Base-by-base conservation (phyloP, 2,329 filamentous ascomycete species). In the Rhytidhysteron rufulum region DNA sequence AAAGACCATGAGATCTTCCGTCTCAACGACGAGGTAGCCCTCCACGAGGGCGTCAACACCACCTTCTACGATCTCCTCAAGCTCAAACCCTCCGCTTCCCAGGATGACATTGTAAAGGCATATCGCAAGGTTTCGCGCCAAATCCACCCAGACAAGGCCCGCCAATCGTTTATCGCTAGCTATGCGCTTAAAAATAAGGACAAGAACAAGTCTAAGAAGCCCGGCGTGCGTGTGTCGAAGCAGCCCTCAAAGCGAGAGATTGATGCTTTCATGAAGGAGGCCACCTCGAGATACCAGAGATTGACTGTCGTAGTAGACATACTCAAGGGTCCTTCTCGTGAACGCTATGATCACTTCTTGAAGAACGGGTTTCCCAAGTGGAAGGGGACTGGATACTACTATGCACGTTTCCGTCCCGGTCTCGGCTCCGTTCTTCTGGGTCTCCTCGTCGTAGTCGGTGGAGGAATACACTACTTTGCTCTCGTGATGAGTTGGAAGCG, bases 351-450 rank as follows among this genome's bases (percentile, higher is more conserved):
- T 65, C 85, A 96, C 67, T 98, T 97, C 72, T 70, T 97, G 45
- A 71, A 74, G 64, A 89, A 97, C 67, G 93, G 93, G 46, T 98
- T 98, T 72, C 93, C 93, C 22, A 81, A 80, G 41, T 98, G 93
- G 93, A 90, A 91, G 72, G 93, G 93, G 43, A 96, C 91, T 32
- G 91, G 93, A 47, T 98, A 98, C 78, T 98, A 97, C 77, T 98
- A 98, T 73, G 83, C 82, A 57, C 83, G 93, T 42, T 96, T 91
- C 77, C 81, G 93, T 16, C 93, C 93, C 2, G 93, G 93, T 7
- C 73, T 97, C 32, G 88, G 88, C 43, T 86, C 86, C 11, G 93
- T 95, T 33, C 67, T 97, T 37, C 45, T 84, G 19, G 90, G 91
- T 34, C 70, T 95, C 30, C 88, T 97, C 66, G 64, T 95, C 47